Evolutionary conservation across 164 flowering plant genomes (phyloP), one percentile per base, ranked within the genome.

Genomic region (Magnolia changhungtana): DNA sequence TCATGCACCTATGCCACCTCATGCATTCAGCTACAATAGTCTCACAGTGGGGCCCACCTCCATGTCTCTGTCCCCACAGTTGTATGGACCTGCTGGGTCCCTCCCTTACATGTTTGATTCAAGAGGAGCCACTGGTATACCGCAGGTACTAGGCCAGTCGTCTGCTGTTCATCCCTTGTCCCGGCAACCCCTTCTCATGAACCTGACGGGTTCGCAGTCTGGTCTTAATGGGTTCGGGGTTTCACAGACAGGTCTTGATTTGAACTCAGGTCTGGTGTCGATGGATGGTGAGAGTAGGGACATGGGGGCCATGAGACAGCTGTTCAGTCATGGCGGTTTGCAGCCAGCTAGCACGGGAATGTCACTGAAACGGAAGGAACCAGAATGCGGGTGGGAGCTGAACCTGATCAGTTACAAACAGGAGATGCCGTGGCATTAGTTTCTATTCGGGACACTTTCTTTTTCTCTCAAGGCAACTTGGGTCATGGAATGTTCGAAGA

Each of bases 291-390:
- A 80, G 19, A 79, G 24, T 55, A 37, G 78, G 71, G 89, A 84
- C 27, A n/a, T 78, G 14, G 84, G 79, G 27, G 78, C 74, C 7
- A 74, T 78, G 52, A 75, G 85, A 74, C 90, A 82, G 77, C 75
- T 84, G 3, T 77, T 86, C 65, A 45, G 71, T 61, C 87, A 82
- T 4, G 86, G 84, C 59, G 89, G 84, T 66, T 45, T 78, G 24
- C 90, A 83, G 69, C 81, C 88, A 8, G 74, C 83, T 2, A 81
- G 92, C 77, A 85, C 90, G 8, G 87, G 85, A 27, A 72, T 69
- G 84, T 84, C 76, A 85, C 74, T 75, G 23, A 95, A 91, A 76
- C 83, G 98, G 71, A 91, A 88, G 84, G 98, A 93, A 80, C 92
- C 95, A 2, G 98, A 94, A 13, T 72, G 85, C 63, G 95, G 92